These are phyloP conservation scores for Elongisporangium anandrum DNA, from an alignment of 352 stramenopile genomes.

Conservation along the genomic window DNA sequence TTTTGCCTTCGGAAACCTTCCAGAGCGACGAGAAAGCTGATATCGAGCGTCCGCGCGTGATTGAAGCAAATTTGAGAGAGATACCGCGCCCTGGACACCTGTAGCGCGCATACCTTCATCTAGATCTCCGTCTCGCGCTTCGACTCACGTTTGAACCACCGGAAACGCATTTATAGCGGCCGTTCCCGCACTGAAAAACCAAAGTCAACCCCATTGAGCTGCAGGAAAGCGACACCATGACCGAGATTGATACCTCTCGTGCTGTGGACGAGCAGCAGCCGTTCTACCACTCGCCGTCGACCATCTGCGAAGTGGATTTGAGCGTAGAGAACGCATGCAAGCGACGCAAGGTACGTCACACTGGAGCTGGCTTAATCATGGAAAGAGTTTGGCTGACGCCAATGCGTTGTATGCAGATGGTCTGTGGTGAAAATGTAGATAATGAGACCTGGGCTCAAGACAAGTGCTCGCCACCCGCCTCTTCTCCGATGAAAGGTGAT, in stretches of 20 bases:
- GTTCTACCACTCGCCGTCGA: slow-evolving; percentile 56
- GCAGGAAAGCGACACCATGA: too few species aligned
- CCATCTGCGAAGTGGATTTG: slow-evolving; percentile 56
- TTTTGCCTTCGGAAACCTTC: neutral
- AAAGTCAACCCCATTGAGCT: neutral
- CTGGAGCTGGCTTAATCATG: neutral
- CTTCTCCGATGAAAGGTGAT: slow-evolving; percentile 34
- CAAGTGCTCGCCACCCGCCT: slow-evolving; percentile 1
- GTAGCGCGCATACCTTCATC: neutral
- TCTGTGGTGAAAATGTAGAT: slow-evolving; percentile 5
- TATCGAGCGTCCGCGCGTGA: neutral
- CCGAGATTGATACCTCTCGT: slow-evolving; percentile 14
- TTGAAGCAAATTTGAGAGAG: neutral
- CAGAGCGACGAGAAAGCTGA: neutral
- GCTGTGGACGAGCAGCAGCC: slow-evolving; percentile 27
- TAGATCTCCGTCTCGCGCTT: neutral
- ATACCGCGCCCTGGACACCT: neutral
- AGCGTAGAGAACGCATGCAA: slow-evolving; percentile 8
- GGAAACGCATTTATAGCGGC: neutral
- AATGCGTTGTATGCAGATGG: slow-evolving; percentile 1
- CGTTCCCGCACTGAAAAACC: neutral
- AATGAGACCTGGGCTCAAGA: slow-evolving; percentile 1
- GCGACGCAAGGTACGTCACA: slow-evolving; percentile 26
- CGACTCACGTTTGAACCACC: neutral
- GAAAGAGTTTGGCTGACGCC: neutral